Evolutionary conservation across 1,139 yeast genomes (phyloP).

Genomic region (Meyerozyma guilliermondii): DNA sequence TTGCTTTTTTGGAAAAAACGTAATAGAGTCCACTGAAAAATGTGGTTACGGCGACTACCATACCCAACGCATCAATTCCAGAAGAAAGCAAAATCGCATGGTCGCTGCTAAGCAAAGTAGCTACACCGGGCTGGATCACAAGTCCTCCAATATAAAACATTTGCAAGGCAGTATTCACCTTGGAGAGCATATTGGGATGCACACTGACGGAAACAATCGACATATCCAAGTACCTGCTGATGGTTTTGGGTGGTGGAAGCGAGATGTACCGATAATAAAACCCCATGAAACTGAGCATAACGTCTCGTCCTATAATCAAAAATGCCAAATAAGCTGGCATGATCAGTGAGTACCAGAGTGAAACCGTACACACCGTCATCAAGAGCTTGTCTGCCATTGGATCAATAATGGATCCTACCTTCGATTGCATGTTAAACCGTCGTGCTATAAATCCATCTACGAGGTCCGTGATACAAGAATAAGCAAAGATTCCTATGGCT

Average conservation of each 20-base stretch:
- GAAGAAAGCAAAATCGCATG: constrained; percentile 3
- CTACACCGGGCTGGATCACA: constrained; percentile 60
- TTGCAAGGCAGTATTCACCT: constrained; percentile 85
- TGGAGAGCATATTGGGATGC: constrained; percentile 83
- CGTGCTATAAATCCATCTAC: constrained; percentile 92
- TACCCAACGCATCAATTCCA: constrained; percentile 4
- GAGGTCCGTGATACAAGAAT: constrained; percentile 87
- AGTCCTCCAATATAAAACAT: constrained; percentile 83
- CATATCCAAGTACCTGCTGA: constrained; percentile 63
- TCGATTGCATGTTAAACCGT: constrained; percentile 66
- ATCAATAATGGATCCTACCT: constrained; percentile 86
- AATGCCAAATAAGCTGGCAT: constrained; percentile 67
- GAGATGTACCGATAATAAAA: constrained; percentile 68
- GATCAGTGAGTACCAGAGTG: constrained; percentile 64
- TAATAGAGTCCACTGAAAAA: background rate
- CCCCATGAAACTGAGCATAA: constrained; percentile 70
- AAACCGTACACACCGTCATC: constrained; percentile 80
- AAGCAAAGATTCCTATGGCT: constrained; percentile 71
- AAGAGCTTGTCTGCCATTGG: constrained; percentile 93
- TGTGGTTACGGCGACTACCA: background rate
- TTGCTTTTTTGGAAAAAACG: background rate
- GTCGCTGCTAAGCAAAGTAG: constrained; percentile 3
- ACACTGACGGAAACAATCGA: constrained; percentile 84
- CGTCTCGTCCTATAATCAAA: constrained; percentile 81
- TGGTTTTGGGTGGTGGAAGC: constrained; percentile 71